Percentiles rank a stretch among this genome's conserved stretches.
Conservation (phyloP, 306 rosid genomes). For the Sophora flavescens region DNA sequence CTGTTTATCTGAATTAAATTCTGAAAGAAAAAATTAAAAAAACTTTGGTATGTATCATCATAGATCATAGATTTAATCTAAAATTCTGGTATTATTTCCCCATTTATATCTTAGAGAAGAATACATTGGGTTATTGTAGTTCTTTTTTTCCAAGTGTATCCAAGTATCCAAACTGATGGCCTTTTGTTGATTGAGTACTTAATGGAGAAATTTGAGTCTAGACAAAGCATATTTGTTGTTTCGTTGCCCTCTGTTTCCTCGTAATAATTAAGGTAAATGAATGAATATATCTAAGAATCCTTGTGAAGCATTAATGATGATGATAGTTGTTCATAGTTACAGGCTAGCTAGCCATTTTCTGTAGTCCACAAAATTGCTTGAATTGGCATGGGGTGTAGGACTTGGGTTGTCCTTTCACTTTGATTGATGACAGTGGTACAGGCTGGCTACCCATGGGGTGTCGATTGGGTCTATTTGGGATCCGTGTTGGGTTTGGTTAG, state of each 20-base stretch:
- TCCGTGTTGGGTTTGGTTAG: conserved; percentile 10
- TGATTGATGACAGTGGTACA: background rate
- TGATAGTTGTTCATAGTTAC: conserved; percentile 6
- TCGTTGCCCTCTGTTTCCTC: background rate
- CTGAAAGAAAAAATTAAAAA: too few species aligned
- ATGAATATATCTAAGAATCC: background rate
- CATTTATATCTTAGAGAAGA: conserved; percentile 9
- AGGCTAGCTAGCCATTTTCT: background rate
- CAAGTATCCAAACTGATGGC: background rate
- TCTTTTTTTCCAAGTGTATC: background rate
- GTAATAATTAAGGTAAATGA: background rate
- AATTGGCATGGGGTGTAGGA: conserved; percentile 1
- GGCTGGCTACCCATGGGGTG: conserved; percentile 22
- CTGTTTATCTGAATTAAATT: background rate
- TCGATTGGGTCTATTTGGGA: conserved; percentile 21
- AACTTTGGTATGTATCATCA: background rate
- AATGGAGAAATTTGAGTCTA: background rate
- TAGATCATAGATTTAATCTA: conserved; percentile 7
- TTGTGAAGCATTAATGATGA: background rate
- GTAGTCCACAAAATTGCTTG: conserved; percentile 16
- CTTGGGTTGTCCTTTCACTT: conserved; percentile 9
- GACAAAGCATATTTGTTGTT: background rate
- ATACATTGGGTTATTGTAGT: background rate
- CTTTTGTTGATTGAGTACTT: background rate
- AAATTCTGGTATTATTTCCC: background rate